Evolutionary conservation across 257 asterid species (phyloP), one percentile per base, ranked within the genome.

Genomic region (Solanum sejunctum): DNA sequence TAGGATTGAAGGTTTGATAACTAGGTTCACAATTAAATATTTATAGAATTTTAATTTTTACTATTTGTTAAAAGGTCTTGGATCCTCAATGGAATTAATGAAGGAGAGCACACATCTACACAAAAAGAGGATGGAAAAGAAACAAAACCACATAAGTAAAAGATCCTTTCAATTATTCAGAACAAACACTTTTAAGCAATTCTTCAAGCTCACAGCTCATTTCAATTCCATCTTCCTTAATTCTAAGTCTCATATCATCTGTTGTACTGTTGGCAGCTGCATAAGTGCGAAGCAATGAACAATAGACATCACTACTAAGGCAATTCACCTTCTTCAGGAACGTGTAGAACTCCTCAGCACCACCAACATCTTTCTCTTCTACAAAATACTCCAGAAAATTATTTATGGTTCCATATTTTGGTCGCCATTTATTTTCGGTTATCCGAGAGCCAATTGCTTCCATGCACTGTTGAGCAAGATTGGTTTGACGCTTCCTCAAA

Each of bases 311-410:
- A 41, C 86, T 67, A 64, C 89, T 87, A 3, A 93, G 88, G 66
- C 91, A 91, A 71, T 90, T 85, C 45, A 91, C 80, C 91, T 81
- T 88, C 95, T 89, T 95, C 91, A 92, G 88, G 41, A 82, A 83
- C 78, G 85, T 70, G 88, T 88, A 93, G 85, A 94, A 92, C 60
- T 92, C 89, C 91, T 92, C 97, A 13, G 91, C 95, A 86, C 92
- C 43, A 85, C 82, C 87, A 20, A 92, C 94, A 79, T 93, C 93
- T 9, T 84, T 69, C 80, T 86, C 88, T 87, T 88, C 85, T 87
- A 88, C 88, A 41, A 90, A 88, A 84, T 72, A 87, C 45, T 81
- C 73, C 3, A 94, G 70, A 84, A 95, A 92, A 16, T 72, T 57
- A 12, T 84, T 84, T 4, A 88, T 67, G 41, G 82, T 88, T n/a